Evolutionary conservation across 2,329 filamentous ascomycete genomes (phyloP).

Genomic region (Neonectria magnoliae): DNA sequence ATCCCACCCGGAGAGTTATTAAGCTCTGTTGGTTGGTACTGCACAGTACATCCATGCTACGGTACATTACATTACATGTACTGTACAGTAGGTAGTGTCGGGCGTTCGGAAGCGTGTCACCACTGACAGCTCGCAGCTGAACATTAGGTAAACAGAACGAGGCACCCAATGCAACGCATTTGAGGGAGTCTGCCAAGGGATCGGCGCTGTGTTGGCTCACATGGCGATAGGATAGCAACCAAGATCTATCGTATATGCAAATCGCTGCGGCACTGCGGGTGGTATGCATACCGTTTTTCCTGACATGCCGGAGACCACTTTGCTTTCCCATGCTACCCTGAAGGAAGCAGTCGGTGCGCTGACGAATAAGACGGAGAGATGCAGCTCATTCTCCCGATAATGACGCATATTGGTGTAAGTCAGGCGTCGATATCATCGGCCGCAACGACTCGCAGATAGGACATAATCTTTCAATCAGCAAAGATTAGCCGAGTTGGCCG

Average conservation of each 20-base stretch:
- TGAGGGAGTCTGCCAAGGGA: not conserved
- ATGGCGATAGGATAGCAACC: not conserved
- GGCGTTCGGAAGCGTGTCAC: not conserved
- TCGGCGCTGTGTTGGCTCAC: not conserved
- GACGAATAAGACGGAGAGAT: not conserved
- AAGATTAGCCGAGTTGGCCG: not conserved
- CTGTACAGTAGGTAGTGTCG: not conserved
- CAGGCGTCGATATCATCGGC: not conserved
- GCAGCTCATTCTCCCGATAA: not conserved
- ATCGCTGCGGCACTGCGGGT: not conserved
- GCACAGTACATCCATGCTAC: too few species aligned
- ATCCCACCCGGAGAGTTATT: not conserved
- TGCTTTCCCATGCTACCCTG: not conserved
- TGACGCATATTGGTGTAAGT: constrained; percentile 1
- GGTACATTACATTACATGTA: too few species aligned
- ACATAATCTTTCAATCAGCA: not conserved
- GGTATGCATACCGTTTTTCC: constrained; percentile 1
- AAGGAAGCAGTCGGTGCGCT: not conserved
- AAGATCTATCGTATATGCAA: constrained; percentile 21
- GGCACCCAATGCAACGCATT: not conserved
- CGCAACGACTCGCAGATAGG: not conserved
- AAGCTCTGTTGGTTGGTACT: not conserved
- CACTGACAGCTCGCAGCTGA: constrained; percentile 3
- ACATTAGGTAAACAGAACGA: not conserved
- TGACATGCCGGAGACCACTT: not conserved